Percentiles rank a stretch among this genome's conserved stretches.
Evolutionary conservation across 2,329 filamentous ascomycete species (phyloP).

Genomic region (Colletotrichum tropicale): DNA sequence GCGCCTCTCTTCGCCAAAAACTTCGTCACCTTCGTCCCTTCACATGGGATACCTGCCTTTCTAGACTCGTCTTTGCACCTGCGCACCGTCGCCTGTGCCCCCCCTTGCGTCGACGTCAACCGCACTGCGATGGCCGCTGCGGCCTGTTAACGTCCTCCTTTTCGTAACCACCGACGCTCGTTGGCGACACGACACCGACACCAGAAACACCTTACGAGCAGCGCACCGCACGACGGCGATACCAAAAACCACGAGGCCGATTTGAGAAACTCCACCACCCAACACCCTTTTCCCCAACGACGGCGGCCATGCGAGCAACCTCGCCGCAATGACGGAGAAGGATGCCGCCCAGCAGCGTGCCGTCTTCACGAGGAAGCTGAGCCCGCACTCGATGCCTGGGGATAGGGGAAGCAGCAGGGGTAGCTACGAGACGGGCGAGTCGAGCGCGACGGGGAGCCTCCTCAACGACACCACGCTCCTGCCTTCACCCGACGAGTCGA

Average conservation of each 20-base stretch:
- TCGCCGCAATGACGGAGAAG: conserved; percentile 24
- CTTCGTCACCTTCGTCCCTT: conserved; percentile 18
- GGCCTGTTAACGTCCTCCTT: not conserved
- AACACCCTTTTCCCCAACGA: not conserved
- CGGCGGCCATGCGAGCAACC: conserved; percentile 23
- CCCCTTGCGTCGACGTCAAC: conserved; percentile 13
- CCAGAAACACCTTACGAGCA: not conserved
- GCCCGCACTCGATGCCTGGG: conserved; percentile 10
- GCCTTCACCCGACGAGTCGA: conserved; percentile 8
- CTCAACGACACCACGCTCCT: conserved; percentile 22
- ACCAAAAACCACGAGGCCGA: not conserved
- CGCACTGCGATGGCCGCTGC: conserved; percentile 2
- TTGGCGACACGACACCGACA: not conserved
- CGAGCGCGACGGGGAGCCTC: conserved; percentile 41
- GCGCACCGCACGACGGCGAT: not conserved
- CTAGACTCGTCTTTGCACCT: not conserved
- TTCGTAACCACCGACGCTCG: not conserved
- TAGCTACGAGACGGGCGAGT: conserved; percentile 49
- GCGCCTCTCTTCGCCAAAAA: conserved; percentile 6
- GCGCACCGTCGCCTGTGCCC: not conserved
- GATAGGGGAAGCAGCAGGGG: conserved; percentile 37
- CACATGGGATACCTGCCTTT: conserved; percentile 9
- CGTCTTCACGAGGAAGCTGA: conserved; percentile 8
- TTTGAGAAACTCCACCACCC: not conserved
- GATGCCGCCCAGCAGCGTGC: conserved; percentile 18